Conservation (phyloP, 805 yeast species). For the Phaffomyces antillensis region DNA sequence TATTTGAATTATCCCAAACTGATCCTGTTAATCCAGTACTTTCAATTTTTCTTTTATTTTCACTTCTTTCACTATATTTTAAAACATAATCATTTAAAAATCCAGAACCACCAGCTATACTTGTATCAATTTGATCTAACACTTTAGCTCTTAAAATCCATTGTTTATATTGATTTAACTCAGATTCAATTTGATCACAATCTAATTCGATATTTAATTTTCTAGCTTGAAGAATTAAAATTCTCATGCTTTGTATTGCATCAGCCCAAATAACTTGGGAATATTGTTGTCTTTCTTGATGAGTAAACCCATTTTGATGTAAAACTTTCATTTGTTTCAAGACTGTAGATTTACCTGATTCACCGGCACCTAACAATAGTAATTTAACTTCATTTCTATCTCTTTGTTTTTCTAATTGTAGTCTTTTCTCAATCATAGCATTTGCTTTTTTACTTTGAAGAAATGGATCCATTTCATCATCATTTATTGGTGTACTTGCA, state of each 20-base stretch:
- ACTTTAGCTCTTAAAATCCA: constrained; percentile 50
- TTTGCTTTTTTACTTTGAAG: constrained; percentile 47
- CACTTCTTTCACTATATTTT: constrained; percentile 50
- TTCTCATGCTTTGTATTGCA: constrained; percentile 77
- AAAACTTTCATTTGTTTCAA: constrained; percentile 79
- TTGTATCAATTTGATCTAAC: constrained; percentile 54
- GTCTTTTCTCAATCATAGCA: constrained; percentile 57
- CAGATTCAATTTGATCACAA: constrained; percentile 50
- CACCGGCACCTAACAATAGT: constrained; percentile 88
- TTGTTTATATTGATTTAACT: constrained; percentile 41
- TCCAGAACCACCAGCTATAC: constrained; percentile 57
- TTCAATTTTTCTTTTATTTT: constrained; percentile 39
- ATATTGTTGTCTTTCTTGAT: constrained; percentile 73
- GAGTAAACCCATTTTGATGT: constrained; percentile 80
- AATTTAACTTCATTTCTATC: constrained; percentile 61
- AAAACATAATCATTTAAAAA: constrained; percentile 59
- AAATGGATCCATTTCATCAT: constrained; percentile 40
- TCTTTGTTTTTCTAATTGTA: constrained; percentile 43
- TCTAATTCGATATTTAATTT: constrained; percentile 55
- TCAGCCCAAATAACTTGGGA: constrained; percentile 91
- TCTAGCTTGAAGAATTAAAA: constrained; percentile 68
- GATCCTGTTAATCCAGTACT: constrained; percentile 48
- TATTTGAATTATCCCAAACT: constrained; percentile 19
- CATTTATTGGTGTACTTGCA: constrained; percentile 43
- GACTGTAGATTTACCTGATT: constrained; percentile 90